Percentiles rank a stretch among this genome's conserved stretches.
Conservation (phyloP, 495 filamentous ascomycete species). For the Penicillium parvum region DNA sequence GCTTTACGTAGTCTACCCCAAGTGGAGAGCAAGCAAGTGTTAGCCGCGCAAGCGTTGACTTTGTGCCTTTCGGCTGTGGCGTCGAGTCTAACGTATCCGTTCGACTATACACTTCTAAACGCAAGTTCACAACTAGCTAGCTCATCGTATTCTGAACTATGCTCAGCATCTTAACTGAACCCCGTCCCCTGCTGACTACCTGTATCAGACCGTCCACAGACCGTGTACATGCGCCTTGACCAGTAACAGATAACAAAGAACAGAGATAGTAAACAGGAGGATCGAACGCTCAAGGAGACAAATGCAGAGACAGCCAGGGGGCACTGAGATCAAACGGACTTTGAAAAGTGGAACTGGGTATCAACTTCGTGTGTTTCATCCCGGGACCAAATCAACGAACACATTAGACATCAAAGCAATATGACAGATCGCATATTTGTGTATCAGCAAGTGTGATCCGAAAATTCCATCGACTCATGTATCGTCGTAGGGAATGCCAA, state of each 20-base stretch:
- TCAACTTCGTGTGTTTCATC: slow-evolving; percentile 40
- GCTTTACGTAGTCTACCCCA: too few relatives aligned
- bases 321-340: slow-evolving; percentile 3
- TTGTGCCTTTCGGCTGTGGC: too few relatives aligned
- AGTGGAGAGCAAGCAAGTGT: too few relatives aligned
- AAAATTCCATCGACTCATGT: slow-evolving; percentile 20
- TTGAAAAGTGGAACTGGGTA: slow-evolving; percentile 29
- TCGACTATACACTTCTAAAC: too few relatives aligned
- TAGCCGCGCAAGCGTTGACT: too few relatives aligned
- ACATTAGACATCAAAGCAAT: slow-evolving; percentile 9
- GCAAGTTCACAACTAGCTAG: slow-evolving; percentile 4
- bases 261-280: slow-evolving; percentile 3
- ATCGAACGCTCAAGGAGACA: slow-evolving; percentile 13
- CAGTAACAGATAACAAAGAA: neutral
- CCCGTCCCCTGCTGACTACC: slow-evolving; percentile 10
- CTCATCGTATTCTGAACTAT: slow-evolving; percentile 20
- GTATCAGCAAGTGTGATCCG: slow-evolving; percentile 17
- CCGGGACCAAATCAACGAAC: slow-evolving; percentile 22
- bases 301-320: slow-evolving; percentile 13
- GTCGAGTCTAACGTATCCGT: too few relatives aligned
- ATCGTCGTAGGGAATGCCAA: slow-evolving; percentile 24
- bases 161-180: slow-evolving; percentile 13
- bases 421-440: slow-evolving; percentile 9
- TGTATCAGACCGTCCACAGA: slow-evolving; percentile 11
- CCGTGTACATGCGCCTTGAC: slow-evolving; percentile 13